Evolutionary conservation across 1,284 basidiomycete species (phyloP).

Genomic region (Exobasidium cylindrosporum): DNA sequence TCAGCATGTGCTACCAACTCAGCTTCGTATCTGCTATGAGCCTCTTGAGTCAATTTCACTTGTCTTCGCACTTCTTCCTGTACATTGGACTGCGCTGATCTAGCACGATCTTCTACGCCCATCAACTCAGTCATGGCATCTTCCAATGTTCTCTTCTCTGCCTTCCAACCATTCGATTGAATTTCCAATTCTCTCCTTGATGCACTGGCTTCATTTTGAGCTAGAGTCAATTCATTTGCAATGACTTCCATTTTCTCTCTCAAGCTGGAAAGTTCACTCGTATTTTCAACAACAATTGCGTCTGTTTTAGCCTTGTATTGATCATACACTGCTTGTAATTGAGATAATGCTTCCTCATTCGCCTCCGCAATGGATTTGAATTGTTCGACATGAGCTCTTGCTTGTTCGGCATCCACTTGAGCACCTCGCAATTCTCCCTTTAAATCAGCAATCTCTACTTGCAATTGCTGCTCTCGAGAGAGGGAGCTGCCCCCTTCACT

Average conservation of each 20-base stretch:
- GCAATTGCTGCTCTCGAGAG: constrained; percentile 72
- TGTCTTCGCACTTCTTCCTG: constrained; percentile 57
- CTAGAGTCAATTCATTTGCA: constrained; percentile 63
- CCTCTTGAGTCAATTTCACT: constrained; percentile 72
- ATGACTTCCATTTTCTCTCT: constrained; percentile 65
- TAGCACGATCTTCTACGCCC: constrained; percentile 39
- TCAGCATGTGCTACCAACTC: constrained; percentile 81
- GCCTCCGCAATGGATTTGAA: constrained; percentile 79
- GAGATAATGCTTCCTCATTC: constrained; percentile 71
- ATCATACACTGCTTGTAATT: constrained; percentile 70
- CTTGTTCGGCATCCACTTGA: constrained; percentile 69
- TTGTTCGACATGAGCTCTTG: constrained; percentile 71
- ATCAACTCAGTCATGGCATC: constrained; percentile 48
- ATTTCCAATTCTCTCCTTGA: constrained; percentile 63
- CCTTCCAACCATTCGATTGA: constrained; percentile 67
- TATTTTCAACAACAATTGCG: constrained; percentile 59
- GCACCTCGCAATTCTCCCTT: constrained; percentile 62
- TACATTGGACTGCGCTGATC: constrained; percentile 63
- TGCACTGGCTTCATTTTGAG: constrained; percentile 62
- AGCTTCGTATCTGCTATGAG: constrained; percentile 74
- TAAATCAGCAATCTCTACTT: constrained; percentile 70
- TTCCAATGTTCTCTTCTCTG: constrained; percentile 60
- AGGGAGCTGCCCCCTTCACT: constrained; percentile 37
- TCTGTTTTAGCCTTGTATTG: constrained; percentile 61
- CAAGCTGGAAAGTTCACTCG: constrained; percentile 66